Evolutionary conservation across 352 stramenopile genomes (phyloP).

Genomic region (Blastocystis sp.): DNA sequence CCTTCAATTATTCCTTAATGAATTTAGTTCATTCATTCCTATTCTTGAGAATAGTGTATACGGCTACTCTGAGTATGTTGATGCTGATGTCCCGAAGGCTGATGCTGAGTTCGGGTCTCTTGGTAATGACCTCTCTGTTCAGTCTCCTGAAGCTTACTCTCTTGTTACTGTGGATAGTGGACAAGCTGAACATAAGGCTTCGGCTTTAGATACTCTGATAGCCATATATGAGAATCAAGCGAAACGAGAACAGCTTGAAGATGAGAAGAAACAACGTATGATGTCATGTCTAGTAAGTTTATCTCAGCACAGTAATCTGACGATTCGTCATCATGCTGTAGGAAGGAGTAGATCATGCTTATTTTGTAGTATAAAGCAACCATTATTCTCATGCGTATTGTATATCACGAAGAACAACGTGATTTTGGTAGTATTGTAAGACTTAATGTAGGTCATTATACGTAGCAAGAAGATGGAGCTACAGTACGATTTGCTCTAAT

Average conservation of each 20-base stretch:
- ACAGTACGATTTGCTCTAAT: slow-evolving; percentile 8
- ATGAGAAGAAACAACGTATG: background rate
- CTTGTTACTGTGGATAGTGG: slow-evolving; percentile 6
- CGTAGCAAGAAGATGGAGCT: background rate
- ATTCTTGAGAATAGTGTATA: slow-evolving; percentile 4
- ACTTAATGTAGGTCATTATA: background rate
- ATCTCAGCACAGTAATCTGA: background rate
- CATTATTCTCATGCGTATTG: background rate
- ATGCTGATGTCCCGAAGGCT: slow-evolving; percentile 12
- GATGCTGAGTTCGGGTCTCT: slow-evolving; percentile 22
- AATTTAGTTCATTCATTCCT: background rate
- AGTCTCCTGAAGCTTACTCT: background rate
- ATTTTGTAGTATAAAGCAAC: background rate
- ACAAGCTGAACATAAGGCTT: slow-evolving; percentile 5
- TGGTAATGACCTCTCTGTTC: background rate
- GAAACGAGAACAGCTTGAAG: background rate
- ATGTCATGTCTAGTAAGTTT: background rate
- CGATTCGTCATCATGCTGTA: slow-evolving; percentile 22
- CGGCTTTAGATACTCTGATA: slow-evolving; percentile 3
- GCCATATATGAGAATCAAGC: background rate
- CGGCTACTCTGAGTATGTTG: background rate
- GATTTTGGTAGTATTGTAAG: background rate
- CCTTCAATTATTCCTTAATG: background rate
- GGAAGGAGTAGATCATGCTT: background rate
- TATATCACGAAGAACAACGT: background rate